These are phyloP conservation scores for Mariannaea sp. DNA, from an alignment of 2,329 filamentous ascomycete genomes.

Conservation along the genomic window DNA sequence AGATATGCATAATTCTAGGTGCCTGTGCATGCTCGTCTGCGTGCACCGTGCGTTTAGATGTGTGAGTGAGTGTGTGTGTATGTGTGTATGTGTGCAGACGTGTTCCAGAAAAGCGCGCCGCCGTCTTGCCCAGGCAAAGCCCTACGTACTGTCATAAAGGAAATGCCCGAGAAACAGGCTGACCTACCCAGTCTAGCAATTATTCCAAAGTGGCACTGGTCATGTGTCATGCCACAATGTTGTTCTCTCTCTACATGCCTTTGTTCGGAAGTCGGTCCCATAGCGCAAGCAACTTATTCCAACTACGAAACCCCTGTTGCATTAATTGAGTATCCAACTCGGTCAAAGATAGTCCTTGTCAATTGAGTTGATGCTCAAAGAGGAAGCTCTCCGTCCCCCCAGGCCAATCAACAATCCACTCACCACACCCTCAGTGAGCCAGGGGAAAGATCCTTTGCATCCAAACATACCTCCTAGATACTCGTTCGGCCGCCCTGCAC, in stretches of 20 bases:
- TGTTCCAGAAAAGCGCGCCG: no score
- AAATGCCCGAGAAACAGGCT: no score
- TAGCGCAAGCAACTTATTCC: constrained; percentile 1
- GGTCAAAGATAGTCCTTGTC: constrained; percentile 1
- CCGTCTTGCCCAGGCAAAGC: no score
- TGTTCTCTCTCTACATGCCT: no score
- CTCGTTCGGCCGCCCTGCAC: neutral
- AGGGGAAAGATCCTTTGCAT: constrained; percentile 5
- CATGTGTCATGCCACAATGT: neutral
- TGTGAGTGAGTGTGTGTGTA: no score
- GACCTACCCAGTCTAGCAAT: no score
- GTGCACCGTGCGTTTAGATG: no score
- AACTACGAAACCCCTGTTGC: neutral
- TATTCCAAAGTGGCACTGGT: neutral
- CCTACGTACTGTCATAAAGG: no score
- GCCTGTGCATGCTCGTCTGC: no score
- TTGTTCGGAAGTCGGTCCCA: constrained; percentile 1
- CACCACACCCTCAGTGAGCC: constrained; percentile 4
- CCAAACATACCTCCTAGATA: neutral
- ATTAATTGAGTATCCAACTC: neutral
- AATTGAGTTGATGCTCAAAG: constrained; percentile 10
- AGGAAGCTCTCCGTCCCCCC: constrained; percentile 1
- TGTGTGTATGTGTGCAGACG: no score
- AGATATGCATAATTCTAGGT: no score
- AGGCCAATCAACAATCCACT: neutral